Evolutionary conservation across 768 basidiomycete genomes (phyloP).

Genomic region (Leccinum uliginosum): DNA sequence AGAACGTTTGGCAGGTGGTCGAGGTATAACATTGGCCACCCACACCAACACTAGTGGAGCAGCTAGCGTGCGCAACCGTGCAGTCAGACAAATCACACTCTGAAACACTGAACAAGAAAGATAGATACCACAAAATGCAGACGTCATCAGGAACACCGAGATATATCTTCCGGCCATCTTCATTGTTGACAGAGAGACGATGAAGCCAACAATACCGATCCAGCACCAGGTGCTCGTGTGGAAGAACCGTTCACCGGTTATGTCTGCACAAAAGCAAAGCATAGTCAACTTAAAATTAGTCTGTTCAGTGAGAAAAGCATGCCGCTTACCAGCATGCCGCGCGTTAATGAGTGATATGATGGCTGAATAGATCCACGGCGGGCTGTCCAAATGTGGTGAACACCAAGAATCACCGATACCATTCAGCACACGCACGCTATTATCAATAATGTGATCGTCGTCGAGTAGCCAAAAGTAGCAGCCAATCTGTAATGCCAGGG

Average conservation of each 20-base stretch:
- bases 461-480: conserved; percentile 25
- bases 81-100: neutral
- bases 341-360: conserved; percentile 38
- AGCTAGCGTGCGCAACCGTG: conserved; percentile 18
- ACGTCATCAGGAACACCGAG: conserved; percentile 60
- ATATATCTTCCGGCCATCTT: conserved; percentile 51
- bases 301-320: neutral
- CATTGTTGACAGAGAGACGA: conserved; percentile 55
- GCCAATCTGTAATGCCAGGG: conserved; percentile 46
- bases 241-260: conserved; percentile 62
- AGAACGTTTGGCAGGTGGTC: too few species aligned
- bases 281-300: neutral
- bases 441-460: conserved; percentile 53
- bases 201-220: conserved; percentile 56
- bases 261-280: conserved; percentile 36
- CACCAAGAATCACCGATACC: neutral
- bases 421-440: conserved; percentile 46
- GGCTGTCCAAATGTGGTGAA: conserved; percentile 32
- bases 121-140: conserved; percentile 41
- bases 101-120: neutral
- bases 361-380: conserved; percentile 56
- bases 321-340: conserved; percentile 35
- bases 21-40: too few species aligned
- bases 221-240: conserved; percentile 56
- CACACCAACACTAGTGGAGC: conserved; percentile 26